Conservation (phyloP, 163 green algal species). For the Chlamydomonas reinhardtii region DNA sequence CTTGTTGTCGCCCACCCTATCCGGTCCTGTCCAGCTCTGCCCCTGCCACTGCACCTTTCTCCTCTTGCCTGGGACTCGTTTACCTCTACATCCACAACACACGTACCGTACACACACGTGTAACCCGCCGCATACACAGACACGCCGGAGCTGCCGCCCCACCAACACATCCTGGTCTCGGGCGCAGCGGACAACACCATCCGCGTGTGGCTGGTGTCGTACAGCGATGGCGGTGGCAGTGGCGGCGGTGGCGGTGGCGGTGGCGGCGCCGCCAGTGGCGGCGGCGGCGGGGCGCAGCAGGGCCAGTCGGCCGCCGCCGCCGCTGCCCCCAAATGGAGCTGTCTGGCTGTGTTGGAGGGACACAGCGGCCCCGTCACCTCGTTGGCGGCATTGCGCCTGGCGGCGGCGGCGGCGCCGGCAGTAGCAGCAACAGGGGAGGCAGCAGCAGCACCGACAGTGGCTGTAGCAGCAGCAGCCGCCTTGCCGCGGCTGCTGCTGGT, state of each 20-base stretch:
- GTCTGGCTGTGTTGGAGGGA: conserved; percentile 45
- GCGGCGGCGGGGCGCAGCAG: too few relatives aligned
- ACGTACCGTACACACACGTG: too few relatives aligned
- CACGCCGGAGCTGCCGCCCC: background rate
- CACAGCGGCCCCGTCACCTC: conserved; percentile 66
- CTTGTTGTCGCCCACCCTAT: too few relatives aligned
- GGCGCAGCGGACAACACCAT: conserved; percentile 69
- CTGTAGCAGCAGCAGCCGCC: conserved; percentile 52
- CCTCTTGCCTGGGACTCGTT: too few relatives aligned
- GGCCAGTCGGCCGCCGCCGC: too few relatives aligned
- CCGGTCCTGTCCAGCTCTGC: too few relatives aligned
- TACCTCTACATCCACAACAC: too few relatives aligned
- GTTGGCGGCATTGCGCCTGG: conserved; percentile 57
- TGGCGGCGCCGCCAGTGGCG: too few relatives aligned
- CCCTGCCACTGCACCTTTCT: too few relatives aligned
- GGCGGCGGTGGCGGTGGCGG: too few relatives aligned
- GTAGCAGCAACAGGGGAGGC: background rate
- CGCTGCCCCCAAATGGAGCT: background rate
- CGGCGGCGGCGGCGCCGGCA: background rate
- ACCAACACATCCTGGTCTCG: conserved; percentile 60
- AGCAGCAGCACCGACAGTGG: background rate
- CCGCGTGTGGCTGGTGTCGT: conserved; percentile 67
- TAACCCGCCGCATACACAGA: too few relatives aligned
- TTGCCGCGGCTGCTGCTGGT: conserved; percentile 54
- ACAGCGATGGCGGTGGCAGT: too few relatives aligned